Evolutionary conservation across 75 land plant species (phyloP), one percentile per base, ranked within the genome.

Genomic region (Larix kaempferi): DNA sequence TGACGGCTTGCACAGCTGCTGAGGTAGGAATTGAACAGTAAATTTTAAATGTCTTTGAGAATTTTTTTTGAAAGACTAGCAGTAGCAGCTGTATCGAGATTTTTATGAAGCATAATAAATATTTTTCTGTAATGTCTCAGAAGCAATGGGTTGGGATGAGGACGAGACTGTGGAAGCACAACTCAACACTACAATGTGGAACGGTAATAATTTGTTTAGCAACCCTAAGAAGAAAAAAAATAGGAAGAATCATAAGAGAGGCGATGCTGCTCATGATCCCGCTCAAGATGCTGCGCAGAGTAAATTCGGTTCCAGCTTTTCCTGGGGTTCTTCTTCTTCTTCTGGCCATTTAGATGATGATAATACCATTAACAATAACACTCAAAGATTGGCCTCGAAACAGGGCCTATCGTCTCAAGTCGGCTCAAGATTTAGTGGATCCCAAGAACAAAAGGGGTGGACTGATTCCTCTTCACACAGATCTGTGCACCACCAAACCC

Each of bases 241-340:
- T 69, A 4, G 13, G 21, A 41, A 39, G 49, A 69, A 39, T 39
- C 49, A 25, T n/a, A 39, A 17, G 6, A 22, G 23, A 21, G 41
- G 49, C 52, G 21, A 21, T 69, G 73, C 54, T 41, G 19, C 71
- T 12, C 7, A 15, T 27, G 21, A 16, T 66, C 17, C 37, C 6
- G 73, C 52, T 69, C 49, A 69, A 69, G 73, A 69, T 69, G 52
- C 73, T 69, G 73, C 73, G 11, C 49, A 69, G 14, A 41, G 49
- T 69, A 69, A 41, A 69, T 49, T 10, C 11, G 73, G 52, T 35
- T n/a, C 73, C 19, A 65, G 69, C 35, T 35, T 35, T 37, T 65
- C 39, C 7, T 33, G 16, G 22, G 73, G 26, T 21, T 41, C 54
- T 41, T 41, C 73, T 69, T 69, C 73, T 41, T 41, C 54, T 69